A percentile compares a stretch with the other conserved stretches of the same genome.
Evolutionary conservation across 1,284 basidiomycete species (phyloP).

Genomic region (Leccinum olivaceoglutinosum): DNA sequence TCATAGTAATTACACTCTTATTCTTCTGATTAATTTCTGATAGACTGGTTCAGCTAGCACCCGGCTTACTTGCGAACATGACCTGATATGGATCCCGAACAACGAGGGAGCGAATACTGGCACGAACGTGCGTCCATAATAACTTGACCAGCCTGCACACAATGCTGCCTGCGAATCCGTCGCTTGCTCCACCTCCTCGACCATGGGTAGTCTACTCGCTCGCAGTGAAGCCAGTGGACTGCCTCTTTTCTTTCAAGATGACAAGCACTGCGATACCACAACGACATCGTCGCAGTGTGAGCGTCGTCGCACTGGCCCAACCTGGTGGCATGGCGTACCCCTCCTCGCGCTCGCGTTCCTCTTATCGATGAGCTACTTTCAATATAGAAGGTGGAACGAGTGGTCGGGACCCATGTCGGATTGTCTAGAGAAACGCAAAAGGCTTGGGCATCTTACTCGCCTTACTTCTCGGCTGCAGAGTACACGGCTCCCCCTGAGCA

Average conservation of each 20-base stretch:
- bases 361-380: not conserved
- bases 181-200: not conserved
- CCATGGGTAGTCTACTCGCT: not conserved
- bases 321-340: not conserved
- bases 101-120: not conserved
- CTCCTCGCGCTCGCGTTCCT: not conserved
- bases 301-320: not conserved
- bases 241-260: not conserved
- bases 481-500: constrained; percentile 43
- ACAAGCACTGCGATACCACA: not conserved
- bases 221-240: not conserved
- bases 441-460: constrained; percentile 57
- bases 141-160: not conserved
- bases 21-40: not conserved
- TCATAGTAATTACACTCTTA: not conserved
- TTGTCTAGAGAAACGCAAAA: constrained; percentile 26
- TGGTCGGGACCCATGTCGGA: not conserved
- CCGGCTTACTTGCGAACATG: not conserved
- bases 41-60: not conserved
- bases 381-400: not conserved
- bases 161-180: not conserved
- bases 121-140: not conserved
- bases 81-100: not conserved
- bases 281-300: not conserved
- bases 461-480: constrained; percentile 46